Percentiles rank a stretch among this genome's conserved stretches.
Conservation (phyloP, 129 eudicot species). For the Helianthus tuberosus region DNA sequence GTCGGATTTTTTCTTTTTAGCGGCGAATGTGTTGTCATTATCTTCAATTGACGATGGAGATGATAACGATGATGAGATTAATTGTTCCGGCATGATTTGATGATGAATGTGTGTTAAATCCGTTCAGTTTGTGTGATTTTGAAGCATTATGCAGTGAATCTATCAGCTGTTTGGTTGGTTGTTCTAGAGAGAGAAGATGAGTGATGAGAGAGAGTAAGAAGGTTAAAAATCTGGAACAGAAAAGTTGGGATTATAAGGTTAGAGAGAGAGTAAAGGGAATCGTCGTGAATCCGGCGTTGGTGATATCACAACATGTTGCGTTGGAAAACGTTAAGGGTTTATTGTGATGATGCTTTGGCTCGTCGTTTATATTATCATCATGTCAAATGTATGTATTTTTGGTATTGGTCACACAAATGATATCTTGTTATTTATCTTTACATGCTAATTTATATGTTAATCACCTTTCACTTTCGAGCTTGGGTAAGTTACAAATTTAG, state of each 20-base stretch:
- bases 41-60: constrained; percentile 33
- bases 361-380: constrained; percentile 25
- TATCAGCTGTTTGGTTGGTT: neutral
- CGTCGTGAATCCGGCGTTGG: constrained; percentile 25
- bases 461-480: constrained; percentile 27
- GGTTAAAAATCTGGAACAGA: constrained; percentile 25
- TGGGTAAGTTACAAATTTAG: neutral
- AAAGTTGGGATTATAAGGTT: constrained; percentile 25
- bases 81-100: constrained; percentile 56
- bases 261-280: constrained; percentile 13
- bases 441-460: constrained; percentile 7
- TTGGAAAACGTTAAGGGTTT: constrained; percentile 28
- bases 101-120: neutral
- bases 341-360: constrained; percentile 10
- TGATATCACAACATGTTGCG: constrained; percentile 24
- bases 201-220: constrained; percentile 34
- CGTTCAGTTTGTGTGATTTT: neutral
- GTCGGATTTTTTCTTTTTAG: constrained; percentile 40
- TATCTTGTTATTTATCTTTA: no score
- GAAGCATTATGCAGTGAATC: constrained; percentile 33
- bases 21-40: constrained; percentile 7
- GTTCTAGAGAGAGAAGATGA: neutral
- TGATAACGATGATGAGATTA: constrained; percentile 17
- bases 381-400: no score
- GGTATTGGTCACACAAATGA: neutral